These are phyloP conservation scores for Phytophthora multivora DNA, from an alignment of 352 stramenopile genomes.

Conservation along the genomic window DNA sequence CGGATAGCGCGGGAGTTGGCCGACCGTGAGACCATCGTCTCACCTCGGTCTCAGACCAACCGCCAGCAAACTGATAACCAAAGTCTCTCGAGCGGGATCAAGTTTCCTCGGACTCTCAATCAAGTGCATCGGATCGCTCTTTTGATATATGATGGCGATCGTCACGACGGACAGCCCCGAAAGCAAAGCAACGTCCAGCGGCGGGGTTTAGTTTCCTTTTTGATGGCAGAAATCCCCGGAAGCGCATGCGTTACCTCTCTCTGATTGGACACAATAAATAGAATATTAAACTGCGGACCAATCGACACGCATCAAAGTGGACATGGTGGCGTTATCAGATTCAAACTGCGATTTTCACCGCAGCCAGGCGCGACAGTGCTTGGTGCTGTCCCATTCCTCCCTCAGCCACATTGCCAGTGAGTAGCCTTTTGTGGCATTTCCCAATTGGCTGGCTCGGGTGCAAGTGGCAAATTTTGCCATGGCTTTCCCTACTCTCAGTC, in stretches of 20 bases:
- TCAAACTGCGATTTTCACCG: slow-evolving; percentile 1
- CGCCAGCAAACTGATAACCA: not conserved
- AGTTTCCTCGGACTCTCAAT: not conserved
- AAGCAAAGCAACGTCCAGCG: no score
- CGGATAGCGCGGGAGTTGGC: slow-evolving; percentile 5
- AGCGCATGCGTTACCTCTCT: not conserved
- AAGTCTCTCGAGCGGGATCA: slow-evolving; percentile 6
- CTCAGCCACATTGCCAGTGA: not conserved
- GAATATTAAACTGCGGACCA: slow-evolving; percentile 3
- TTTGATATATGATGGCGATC: slow-evolving; percentile 10
- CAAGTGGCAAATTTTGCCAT: slow-evolving; percentile 15
- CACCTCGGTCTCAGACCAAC: slow-evolving; percentile 2
- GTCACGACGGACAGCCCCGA: not conserved
- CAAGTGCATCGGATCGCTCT: not conserved
- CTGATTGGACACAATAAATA: slow-evolving; percentile 8
- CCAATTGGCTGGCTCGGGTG: slow-evolving; percentile 15
- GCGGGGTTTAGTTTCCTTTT: not conserved
- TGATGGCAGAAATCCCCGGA: slow-evolving; percentile 7
- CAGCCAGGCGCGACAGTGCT: slow-evolving; percentile 7
- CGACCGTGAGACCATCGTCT: not conserved
- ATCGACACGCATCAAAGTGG: slow-evolving; percentile 14
- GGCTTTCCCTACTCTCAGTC: slow-evolving; percentile 16
- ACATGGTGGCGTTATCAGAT: slow-evolving; percentile 23
- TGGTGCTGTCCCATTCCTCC: slow-evolving; percentile 13
- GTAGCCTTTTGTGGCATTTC: slow-evolving; percentile 7